Percentiles rank a stretch among this genome's conserved stretches.
These are phyloP conservation scores for Colletotrichum orbiculare DNA, from an alignment of 2,329 filamentous ascomycete genomes.

Conservation along the genomic window DNA sequence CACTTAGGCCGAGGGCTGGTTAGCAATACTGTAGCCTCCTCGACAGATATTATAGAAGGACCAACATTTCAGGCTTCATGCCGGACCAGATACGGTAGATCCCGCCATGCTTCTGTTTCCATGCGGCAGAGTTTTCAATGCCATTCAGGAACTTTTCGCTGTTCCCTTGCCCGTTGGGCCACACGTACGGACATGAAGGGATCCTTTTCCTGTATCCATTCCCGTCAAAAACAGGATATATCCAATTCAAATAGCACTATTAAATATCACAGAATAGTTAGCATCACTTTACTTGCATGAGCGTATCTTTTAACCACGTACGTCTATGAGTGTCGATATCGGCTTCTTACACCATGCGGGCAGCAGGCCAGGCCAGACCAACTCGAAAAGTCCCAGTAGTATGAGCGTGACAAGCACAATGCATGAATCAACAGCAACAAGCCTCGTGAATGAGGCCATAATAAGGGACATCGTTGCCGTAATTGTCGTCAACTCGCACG, in stretches of 20 bases:
- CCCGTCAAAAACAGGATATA: background rate
- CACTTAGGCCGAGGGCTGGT: background rate
- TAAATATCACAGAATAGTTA: no score
- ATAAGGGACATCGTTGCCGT: no score
- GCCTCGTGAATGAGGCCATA: no score
- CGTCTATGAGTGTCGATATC: no score
- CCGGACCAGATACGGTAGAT: slow-evolving; percentile 15
- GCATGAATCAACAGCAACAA: no score
- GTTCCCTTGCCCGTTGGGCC: slow-evolving; percentile 17
- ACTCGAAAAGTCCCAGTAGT: no score
- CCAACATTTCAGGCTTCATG: slow-evolving; percentile 16
- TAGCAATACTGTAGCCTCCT: background rate
- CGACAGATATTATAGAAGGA: background rate
- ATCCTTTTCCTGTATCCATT: background rate
- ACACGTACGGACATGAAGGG: slow-evolving; percentile 5
- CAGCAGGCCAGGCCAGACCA: no score
- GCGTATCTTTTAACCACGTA: no score
- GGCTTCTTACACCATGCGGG: no score
- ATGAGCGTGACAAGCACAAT: no score
- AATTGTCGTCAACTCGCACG: no score
- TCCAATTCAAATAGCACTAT: background rate
- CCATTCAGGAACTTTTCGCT: background rate
- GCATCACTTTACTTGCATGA: no score
- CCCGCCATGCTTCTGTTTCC: background rate
- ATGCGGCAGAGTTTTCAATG: slow-evolving; percentile 1